Evolutionary conservation across 495 filamentous ascomycete genomes (phyloP).

Genomic region (Usnea hakonensis): DNA sequence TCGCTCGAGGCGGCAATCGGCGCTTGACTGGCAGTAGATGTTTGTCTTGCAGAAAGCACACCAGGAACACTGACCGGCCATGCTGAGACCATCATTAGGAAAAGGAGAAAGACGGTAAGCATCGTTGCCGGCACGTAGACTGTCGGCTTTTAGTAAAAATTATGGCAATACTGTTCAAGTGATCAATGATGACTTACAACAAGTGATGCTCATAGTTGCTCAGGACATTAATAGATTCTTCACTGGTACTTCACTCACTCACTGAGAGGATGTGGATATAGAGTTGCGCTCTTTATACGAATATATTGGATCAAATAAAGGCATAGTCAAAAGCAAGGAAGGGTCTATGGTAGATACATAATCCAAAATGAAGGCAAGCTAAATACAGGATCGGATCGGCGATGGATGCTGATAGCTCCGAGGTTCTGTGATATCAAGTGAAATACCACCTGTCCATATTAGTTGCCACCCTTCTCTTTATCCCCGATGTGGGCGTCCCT

Average conservation of each 20-base stretch:
- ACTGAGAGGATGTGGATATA: background rate
- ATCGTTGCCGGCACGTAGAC: background rate
- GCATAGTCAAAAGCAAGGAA: background rate
- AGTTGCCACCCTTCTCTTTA: too few relatives aligned
- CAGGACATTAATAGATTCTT: background rate
- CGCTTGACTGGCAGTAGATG: background rate
- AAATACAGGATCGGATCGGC: too few relatives aligned
- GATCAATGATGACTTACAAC: background rate
- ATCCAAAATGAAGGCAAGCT: too few relatives aligned
- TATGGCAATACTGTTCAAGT: background rate
- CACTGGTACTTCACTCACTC: background rate
- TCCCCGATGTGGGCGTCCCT: too few relatives aligned
- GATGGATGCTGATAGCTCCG: too few relatives aligned
- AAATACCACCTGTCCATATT: too few relatives aligned
- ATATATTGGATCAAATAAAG: background rate
- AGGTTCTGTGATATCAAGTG: too few relatives aligned
- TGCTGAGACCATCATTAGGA: background rate
- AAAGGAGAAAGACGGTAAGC: background rate
- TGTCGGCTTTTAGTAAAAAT: background rate
- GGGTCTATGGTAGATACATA: background rate
- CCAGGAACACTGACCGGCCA: background rate
- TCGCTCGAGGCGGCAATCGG: background rate
- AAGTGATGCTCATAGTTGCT: background rate
- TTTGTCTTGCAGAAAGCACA: background rate
- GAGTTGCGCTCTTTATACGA: background rate